Evolutionary conservation across 306 rosid species (phyloP).

Genomic region (Phaseolus lunatus): DNA sequence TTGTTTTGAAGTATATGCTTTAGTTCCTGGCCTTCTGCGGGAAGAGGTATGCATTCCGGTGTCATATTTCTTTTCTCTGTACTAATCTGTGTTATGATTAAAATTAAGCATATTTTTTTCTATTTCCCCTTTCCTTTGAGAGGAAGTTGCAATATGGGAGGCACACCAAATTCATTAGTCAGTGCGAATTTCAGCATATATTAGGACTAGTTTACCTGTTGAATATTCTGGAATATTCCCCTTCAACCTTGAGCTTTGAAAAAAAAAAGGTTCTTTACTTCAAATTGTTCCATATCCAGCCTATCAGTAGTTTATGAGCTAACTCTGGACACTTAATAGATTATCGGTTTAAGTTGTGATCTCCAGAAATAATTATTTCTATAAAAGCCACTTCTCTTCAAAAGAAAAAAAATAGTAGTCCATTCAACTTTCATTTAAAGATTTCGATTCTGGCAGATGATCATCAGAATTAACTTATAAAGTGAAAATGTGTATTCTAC

Average conservation of each 20-base stretch:
- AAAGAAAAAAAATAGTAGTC: neutral
- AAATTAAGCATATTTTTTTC: neutral
- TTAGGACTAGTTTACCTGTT: neutral
- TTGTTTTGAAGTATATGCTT: constrained; percentile 95
- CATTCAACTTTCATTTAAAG: neutral
- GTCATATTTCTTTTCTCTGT: constrained; percentile 7
- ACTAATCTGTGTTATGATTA: constrained; percentile 27
- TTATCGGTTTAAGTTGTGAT: constrained; percentile 1
- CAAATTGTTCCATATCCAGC: constrained; percentile 10
- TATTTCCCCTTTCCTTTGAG: neutral
- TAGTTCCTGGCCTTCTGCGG: constrained; percentile 98
- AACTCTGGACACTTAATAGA: constrained; percentile 13
- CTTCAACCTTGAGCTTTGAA: constrained; percentile 7
- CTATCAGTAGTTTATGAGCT: neutral
- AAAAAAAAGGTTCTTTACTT: neutral
- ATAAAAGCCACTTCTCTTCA: neutral
- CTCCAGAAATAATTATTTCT: constrained; percentile 17
- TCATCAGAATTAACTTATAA: neutral
- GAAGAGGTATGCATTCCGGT: constrained; percentile 78
- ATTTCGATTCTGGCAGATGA: constrained; percentile 3
- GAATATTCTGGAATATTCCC: constrained; percentile 5
- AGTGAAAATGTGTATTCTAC: neutral
- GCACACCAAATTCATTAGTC: constrained; percentile 13
- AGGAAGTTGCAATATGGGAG: constrained; percentile 11
- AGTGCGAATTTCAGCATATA: constrained; percentile 16